A percentile compares a stretch with the other conserved stretches of the same genome.
These are phyloP conservation scores for Colletotrichum zoysiae DNA, from an alignment of 2,329 filamentous ascomycete genomes.

Conservation along the genomic window DNA sequence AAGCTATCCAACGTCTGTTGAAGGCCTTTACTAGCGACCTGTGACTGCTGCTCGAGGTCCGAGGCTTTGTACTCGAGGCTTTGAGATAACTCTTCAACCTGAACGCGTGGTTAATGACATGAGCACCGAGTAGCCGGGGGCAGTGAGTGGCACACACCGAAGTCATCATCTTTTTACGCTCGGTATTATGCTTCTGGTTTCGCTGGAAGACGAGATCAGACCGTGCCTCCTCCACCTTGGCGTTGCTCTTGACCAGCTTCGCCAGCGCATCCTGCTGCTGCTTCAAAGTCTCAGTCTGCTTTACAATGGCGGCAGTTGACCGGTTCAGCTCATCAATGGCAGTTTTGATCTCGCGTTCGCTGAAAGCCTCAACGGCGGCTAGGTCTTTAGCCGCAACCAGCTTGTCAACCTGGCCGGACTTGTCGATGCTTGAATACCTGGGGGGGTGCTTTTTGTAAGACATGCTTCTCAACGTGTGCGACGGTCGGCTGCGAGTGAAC, in stretches of 20 bases:
- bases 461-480: not conserved
- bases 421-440: conserved; percentile 65
- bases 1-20: conserved; percentile 63
- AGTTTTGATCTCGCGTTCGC: conserved; percentile 69
- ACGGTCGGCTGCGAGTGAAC: conserved; percentile 39
- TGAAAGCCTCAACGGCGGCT: conserved; percentile 62
- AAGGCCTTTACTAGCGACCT: conserved; percentile 58
- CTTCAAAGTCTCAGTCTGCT: conserved; percentile 72
- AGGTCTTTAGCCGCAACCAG: conserved; percentile 61
- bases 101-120: conserved; percentile 10
- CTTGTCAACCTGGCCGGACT: conserved; percentile 61
- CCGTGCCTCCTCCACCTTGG: conserved; percentile 51
- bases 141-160: conserved; percentile 51
- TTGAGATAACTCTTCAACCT: conserved; percentile 64
- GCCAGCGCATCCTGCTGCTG: conserved; percentile 73
- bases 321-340: conserved; percentile 74
- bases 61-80: conserved; percentile 59
- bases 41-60: conserved; percentile 65
- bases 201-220: conserved; percentile 52
- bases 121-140: too few relatives aligned
- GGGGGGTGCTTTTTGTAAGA: conserved; percentile 40
- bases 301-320: conserved; percentile 73
- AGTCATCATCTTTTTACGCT: conserved; percentile 56
- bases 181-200: conserved; percentile 54
- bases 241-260: conserved; percentile 61